phyloP scores from a whole-genome alignment of 2,329 filamentous ascomycete genomes.

The Colletotrichum aenigma region DNA sequence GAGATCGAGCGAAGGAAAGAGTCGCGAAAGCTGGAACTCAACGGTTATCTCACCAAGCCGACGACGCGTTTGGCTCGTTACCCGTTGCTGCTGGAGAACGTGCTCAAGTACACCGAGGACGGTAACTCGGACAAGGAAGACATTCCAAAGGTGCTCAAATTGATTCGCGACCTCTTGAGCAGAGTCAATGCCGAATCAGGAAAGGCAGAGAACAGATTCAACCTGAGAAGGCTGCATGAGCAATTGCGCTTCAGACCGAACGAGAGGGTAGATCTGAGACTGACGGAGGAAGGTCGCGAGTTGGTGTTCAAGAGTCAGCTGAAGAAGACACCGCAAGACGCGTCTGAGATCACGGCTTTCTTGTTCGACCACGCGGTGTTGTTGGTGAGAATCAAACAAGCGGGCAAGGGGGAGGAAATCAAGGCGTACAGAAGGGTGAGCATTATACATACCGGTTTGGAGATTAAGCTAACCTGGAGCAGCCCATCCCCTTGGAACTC shows the following conservation, averaged over 20 bases:
- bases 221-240: slow-evolving; percentile 88
- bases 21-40: slow-evolving; percentile 93
- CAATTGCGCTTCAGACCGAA: slow-evolving; percentile 89
- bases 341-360: slow-evolving; percentile 84
- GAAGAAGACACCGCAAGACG: slow-evolving; percentile 88
- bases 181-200: slow-evolving; percentile 94
- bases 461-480: slow-evolving; percentile 7
- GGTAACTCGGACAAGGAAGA: slow-evolving; percentile 90
- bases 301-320: slow-evolving; percentile 92
- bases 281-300: slow-evolving; percentile 92
- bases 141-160: slow-evolving; percentile 84
- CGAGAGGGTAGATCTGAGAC: slow-evolving; percentile 90
- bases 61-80: slow-evolving; percentile 95
- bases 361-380: slow-evolving; percentile 96
- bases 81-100: slow-evolving; percentile 87
- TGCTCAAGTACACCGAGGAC: slow-evolving; percentile 89
- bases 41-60: slow-evolving; percentile 96
- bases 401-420: slow-evolving; percentile 91
- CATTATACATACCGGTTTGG: background rate
- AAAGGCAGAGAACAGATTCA: slow-evolving; percentile 97
- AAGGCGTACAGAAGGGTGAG: slow-evolving; percentile 84
- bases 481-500: slow-evolving; percentile 92
- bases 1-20: slow-evolving; percentile 96
- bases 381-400: slow-evolving; percentile 87
- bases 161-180: slow-evolving; percentile 86